Base-by-base conservation (phyloP, 1,284 basidiomycete species). In the Lignosus rhinocerotis region DNA sequence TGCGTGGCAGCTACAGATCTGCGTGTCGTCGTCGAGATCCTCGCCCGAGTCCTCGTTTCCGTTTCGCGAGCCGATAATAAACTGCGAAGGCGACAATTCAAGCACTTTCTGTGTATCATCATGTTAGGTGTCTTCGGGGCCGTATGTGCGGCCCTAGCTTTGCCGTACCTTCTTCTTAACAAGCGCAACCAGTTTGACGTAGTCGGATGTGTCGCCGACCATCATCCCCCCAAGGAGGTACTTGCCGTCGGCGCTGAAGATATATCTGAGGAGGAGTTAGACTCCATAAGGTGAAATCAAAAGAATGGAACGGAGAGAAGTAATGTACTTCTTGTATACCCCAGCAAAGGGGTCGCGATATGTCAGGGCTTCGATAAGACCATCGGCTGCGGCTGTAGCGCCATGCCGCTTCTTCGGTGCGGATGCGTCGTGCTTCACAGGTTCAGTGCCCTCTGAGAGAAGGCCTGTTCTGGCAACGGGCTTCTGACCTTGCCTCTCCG, bases 221-320 rank as follows among this genome's bases (percentile, higher is more conserved):
- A 92, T 90, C 83, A 91, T 91, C 2, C 90, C 90, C 8, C 90
- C 90, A 6, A 93, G 72, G 3, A 93, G 74, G 63, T 88, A 81
- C 70, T 86, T 86, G 17, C 90, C 90, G 68, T 92, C 87, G 10
- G 79, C 79, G n/a, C 81, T 87, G 69, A 92, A 92, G 54, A 92
- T 83, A 67, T 90, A 83, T 60, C 76, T 78, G 52, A 21, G 19
- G 11, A 33, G 36, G 47, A 34, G 25, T 43, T 39, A 33, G 19
- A 60, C 33, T 33, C 16, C 33, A 44, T 11, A 43, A 16, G 47
- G 42, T n/a, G 30, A 14, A 3, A 19, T 47, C 14, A 14, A 25
- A 44, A 17, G n/a, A 25, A 30, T 52, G 45, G 43, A n/a, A 41
- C 6, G 33, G 44, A 19, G 34, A 50, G 39, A 14, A 10, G 34